Evolutionary conservation across 495 filamentous ascomycete genomes (phyloP).

Genomic region (Hyaloscypha bicolor): DNA sequence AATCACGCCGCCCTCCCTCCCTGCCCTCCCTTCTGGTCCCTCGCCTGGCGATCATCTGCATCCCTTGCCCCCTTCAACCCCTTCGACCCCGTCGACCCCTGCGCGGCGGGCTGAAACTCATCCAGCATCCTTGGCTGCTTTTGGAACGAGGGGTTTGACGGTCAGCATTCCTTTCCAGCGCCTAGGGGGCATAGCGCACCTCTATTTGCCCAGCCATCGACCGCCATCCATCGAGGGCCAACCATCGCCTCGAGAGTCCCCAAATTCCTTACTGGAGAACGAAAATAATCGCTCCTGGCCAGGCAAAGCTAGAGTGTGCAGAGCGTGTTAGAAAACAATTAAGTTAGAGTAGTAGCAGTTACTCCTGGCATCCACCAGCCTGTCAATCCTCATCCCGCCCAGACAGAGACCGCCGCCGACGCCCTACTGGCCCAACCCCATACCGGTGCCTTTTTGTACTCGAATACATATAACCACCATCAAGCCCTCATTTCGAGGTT

Average conservation of each 20-base stretch:
- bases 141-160: conserved; percentile 13
- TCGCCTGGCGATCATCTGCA: conserved; percentile 16
- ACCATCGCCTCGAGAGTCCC: conserved; percentile 5
- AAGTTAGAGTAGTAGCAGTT: neutral
- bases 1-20: neutral
- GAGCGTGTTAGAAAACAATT: conserved; percentile 1
- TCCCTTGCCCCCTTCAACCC: too few species aligned
- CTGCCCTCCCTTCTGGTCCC: neutral
- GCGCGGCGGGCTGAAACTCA: conserved; percentile 23
- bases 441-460: neutral
- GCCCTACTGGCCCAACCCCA: neutral
- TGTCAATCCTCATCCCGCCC: conserved; percentile 14
- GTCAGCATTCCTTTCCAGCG: conserved; percentile 18
- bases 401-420: neutral
- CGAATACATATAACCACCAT: conserved; percentile 7
- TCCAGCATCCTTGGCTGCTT: conserved; percentile 2
- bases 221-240: conserved; percentile 17
- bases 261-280: conserved; percentile 23
- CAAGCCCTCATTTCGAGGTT: neutral
- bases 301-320: neutral
- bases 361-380: conserved; percentile 9
- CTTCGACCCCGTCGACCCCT: neutral
- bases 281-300: conserved; percentile 3
- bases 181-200: conserved; percentile 13
- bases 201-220: conserved; percentile 2